Evolutionary conservation across 495 filamentous ascomycete species (phyloP).

Genomic region (Paragyromitra xinjiangensis): DNA sequence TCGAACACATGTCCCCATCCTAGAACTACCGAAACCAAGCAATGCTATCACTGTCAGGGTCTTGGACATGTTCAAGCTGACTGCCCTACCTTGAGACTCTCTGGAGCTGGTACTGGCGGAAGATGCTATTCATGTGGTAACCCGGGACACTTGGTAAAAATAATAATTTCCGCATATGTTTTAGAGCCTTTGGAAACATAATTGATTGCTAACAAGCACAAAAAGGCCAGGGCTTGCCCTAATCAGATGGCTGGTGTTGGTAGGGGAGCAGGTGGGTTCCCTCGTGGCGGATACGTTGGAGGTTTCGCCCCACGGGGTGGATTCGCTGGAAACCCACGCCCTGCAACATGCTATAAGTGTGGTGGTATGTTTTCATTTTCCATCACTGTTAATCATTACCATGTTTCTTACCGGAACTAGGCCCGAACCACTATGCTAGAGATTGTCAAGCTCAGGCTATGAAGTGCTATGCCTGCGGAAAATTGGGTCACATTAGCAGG

Average conservation of each 20-base stretch:
- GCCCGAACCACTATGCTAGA: slow-evolving; percentile 97
- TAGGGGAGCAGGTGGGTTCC: slow-evolving; percentile 66
- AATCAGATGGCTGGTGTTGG: slow-evolving; percentile 65
- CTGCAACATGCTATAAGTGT: slow-evolving; percentile 99
- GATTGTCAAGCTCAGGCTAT: slow-evolving; percentile 99
- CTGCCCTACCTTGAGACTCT: slow-evolving; percentile 95
- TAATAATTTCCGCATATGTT: not conserved
- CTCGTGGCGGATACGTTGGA: slow-evolving; percentile 75
- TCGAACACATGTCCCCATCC: slow-evolving; percentile 96
- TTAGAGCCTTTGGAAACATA: slow-evolving; percentile 33
- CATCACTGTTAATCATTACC: slow-evolving; percentile 2
- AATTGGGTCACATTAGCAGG: slow-evolving; percentile 95
- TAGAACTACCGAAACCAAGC: slow-evolving; percentile 96
- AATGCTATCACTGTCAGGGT: slow-evolving; percentile 99
- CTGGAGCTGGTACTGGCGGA: slow-evolving; percentile 73
- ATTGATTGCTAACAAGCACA: slow-evolving; percentile 22
- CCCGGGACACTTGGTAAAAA: slow-evolving; percentile 80
- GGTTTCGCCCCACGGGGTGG: slow-evolving; percentile 74
- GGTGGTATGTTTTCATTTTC: slow-evolving; percentile 64
- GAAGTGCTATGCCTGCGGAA: slow-evolving; percentile 99
- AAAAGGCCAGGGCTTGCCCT: slow-evolving; percentile 80
- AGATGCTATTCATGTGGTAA: slow-evolving; percentile 97
- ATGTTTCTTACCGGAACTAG: slow-evolving; percentile 38
- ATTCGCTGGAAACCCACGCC: slow-evolving; percentile 72
- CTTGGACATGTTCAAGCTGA: slow-evolving; percentile 98